Base-by-base conservation (phyloP, 768 basidiomycete species). In the Hygrocybe punicea region DNA sequence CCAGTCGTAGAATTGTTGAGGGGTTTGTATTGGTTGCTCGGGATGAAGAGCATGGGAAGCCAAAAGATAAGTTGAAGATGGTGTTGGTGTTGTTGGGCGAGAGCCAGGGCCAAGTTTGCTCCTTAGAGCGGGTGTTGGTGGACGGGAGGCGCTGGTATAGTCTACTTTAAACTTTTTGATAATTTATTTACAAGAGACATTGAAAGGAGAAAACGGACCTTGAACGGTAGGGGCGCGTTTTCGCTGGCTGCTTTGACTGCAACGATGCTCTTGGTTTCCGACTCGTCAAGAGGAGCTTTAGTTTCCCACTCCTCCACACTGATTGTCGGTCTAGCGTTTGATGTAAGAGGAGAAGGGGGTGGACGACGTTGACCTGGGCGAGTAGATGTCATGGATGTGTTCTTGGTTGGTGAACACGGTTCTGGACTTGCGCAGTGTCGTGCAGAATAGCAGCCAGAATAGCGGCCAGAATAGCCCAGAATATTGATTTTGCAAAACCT, bases 1-100 rank as follows among this genome's bases (percentile, higher is more conserved):
- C 88, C 94, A 97, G 73, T 98, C 96, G 67, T 95, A 93, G 72
- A 99, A 96, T 62, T 98, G 93, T 64, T 98, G 93, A 1, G 94
- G 88, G 0, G 93, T 96, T 60, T 88, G 83, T 37, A 98, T 86
- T 4, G 91, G 87, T 39, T 84, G 81, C 50, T 81, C 82, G 2
- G 91, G 89, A 65, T 89, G 87, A 14, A 92, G 73, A 0, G 85
- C 79, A 65, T 88, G 83, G 9, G 55, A 24, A 4, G 48, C 33
- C 4, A 48, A 23, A 17, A 45, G 58, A 34, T 42, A 50, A 24
- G 46, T 40, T n/a, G 53, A 45, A 23, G 47, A 46, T 39, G 40
- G 56, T 40, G 63, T 58, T 56, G 80, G 79, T 8, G 83, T 84
- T 8, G 78, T 72, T 1, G 83, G 81, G 33, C 82, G 56, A 61